Conservation (phyloP, 768 basidiomycete species). For the Leccinum imitatum region DNA sequence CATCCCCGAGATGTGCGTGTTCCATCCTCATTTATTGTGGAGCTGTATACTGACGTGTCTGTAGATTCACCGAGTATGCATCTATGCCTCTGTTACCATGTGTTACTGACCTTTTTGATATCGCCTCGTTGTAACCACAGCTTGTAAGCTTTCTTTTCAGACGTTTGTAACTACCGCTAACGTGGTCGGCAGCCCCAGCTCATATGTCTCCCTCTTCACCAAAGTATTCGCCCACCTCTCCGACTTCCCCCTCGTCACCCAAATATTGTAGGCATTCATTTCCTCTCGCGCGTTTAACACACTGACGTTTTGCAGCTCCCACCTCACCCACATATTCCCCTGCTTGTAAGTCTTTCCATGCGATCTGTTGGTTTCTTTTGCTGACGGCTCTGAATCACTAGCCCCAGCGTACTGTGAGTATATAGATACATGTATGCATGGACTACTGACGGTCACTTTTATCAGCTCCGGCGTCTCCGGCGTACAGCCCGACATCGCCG, state of each 20-base stretch:
- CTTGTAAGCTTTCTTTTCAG: constrained; percentile 51
- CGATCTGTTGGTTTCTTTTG: neutral
- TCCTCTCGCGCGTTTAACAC: neutral
- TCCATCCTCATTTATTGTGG: neutral
- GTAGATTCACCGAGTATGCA: constrained; percentile 81
- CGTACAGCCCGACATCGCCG: constrained; percentile 85
- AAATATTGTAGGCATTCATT: constrained; percentile 71
- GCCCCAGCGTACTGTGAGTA: constrained; percentile 79
- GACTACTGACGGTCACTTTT: constrained; percentile 16
- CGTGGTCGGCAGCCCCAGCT: constrained; percentile 54
- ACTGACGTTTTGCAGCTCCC: constrained; percentile 52
- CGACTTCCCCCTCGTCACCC: constrained; percentile 88
- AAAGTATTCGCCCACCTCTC: constrained; percentile 92
- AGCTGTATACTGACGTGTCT: constrained; percentile 1
- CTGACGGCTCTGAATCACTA: constrained; percentile 26
- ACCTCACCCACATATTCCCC: constrained; percentile 88
- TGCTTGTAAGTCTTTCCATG: constrained; percentile 58
- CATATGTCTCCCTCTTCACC: constrained; percentile 89
- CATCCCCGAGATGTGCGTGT: constrained; percentile 84
- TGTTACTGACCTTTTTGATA: constrained; percentile 25
- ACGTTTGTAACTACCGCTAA: constrained; percentile 6
- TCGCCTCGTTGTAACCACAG: constrained; percentile 34
- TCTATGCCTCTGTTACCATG: constrained; percentile 2
- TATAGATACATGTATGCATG: neutral
- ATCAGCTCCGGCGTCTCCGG: constrained; percentile 78